phyloP scores from a whole-genome alignment of 2,329 filamentous ascomycete species.

The Epichloe brachyelytri region DNA sequence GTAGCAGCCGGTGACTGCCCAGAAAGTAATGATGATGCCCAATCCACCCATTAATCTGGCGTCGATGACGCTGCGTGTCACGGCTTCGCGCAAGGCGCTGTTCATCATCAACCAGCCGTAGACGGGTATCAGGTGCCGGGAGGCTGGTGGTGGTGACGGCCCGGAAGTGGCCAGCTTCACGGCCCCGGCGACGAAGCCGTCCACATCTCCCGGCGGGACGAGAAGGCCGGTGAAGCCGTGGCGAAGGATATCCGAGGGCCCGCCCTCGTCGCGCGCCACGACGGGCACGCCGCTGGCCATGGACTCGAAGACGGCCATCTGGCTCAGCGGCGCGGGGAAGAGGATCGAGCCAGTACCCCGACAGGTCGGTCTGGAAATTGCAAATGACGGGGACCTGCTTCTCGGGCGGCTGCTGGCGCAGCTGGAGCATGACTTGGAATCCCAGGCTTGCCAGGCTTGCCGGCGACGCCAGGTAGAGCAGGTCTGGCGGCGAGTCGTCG shows the following conservation, averaged over 20 bases:
- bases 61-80: constrained; percentile 26
- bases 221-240: constrained; percentile 49
- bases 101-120: constrained; percentile 33
- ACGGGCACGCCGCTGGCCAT: constrained; percentile 61
- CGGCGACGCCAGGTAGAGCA: constrained; percentile 58
- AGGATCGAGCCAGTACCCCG: constrained; percentile 57
- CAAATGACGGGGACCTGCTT: constrained; percentile 47
- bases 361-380: constrained; percentile 62
- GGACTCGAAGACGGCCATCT: constrained; percentile 50
- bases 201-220: constrained; percentile 44
- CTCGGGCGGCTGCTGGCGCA: constrained; percentile 42
- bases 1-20: constrained; percentile 35
- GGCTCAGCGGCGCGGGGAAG: constrained; percentile 50
- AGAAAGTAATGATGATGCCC: constrained; percentile 33
- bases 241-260: constrained; percentile 53
- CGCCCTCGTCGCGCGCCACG: constrained; percentile 55
- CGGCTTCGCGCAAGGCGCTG: constrained; percentile 22
- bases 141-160: constrained; percentile 7
- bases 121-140: constrained; percentile 23
- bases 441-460: constrained; percentile 56
- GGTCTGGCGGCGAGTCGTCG: constrained; percentile 36
- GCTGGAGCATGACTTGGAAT: constrained; percentile 58
- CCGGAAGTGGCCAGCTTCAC: constrained; percentile 34
- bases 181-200: constrained; percentile 42
- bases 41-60: constrained; percentile 32